Conservation (phyloP, 1,284 basidiomycete species). For the Melampsora abietis-canadensis region DNA sequence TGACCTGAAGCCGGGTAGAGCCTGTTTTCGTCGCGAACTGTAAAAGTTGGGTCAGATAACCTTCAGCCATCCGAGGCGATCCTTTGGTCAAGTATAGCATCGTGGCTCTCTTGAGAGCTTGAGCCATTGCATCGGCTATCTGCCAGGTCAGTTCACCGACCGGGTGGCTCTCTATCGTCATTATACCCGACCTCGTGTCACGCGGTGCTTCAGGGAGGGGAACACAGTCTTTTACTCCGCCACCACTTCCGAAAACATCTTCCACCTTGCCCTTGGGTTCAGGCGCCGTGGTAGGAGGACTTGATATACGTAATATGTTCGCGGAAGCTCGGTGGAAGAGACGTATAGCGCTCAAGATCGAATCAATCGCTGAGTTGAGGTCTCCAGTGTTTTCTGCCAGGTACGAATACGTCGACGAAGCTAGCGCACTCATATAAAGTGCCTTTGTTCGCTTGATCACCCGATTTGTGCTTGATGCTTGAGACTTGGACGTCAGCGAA, state of each 20-base stretch:
- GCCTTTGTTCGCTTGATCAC: constrained; percentile 27
- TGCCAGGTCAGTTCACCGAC: constrained; percentile 39
- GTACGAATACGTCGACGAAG: constrained; percentile 39
- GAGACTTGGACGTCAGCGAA: constrained; percentile 2
- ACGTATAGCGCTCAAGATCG: constrained; percentile 23
- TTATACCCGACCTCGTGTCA: constrained; percentile 10
- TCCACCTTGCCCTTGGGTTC: constrained; percentile 3
- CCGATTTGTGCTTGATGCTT: constrained; percentile 22
- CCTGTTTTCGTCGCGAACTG: constrained; percentile 21
- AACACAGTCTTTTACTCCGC: constrained; percentile 31
- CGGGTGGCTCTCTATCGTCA: constrained; percentile 39
- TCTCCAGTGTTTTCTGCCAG: constrained; percentile 36
- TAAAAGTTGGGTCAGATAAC: constrained; percentile 32
- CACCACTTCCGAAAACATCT: constrained; percentile 33
- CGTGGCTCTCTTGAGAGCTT: constrained; percentile 25
- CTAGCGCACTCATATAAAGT: constrained; percentile 26
- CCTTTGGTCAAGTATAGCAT: constrained; percentile 27
- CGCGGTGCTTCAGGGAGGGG: constrained; percentile 34
- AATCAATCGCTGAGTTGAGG: constrained; percentile 35
- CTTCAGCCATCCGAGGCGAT: constrained; percentile 42
- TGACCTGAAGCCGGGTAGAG: constrained; percentile 34
- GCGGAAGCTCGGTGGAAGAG: constrained; percentile 38
- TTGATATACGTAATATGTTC: constrained; percentile 36
- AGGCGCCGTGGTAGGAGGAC: not conserved
- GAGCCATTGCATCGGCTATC: constrained; percentile 25